Base-by-base conservation (phyloP, 352 stramenopile genomes). In the Phytophthora pistaciae region DNA sequence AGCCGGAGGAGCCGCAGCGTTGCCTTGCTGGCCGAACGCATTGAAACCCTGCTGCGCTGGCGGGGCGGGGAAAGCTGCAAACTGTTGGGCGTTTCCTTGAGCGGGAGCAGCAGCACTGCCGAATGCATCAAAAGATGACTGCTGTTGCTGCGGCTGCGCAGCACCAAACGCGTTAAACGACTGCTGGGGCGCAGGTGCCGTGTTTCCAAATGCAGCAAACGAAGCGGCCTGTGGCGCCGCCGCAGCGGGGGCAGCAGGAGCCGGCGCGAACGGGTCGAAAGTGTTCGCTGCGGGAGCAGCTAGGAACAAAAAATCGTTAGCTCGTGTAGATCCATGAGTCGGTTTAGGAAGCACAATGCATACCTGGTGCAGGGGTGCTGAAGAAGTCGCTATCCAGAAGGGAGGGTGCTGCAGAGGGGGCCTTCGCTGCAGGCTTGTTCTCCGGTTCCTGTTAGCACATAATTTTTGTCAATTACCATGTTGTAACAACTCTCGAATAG, bases 301-400 rank as follows among this genome's bases (percentile, higher is more conserved):
- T 79, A 59, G 38, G 66, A 14, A 14, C 67, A 14, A 18, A 14
- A 60, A 20, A 18, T 18, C 55, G 50, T 58, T 53, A 64, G 21
- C 56, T 23, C 36, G 33, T 18, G 21, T 27, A 29, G 49, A 48
- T 48, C 46, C 10, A 33, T 13, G 10, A n/a, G 10, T 38, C 16
- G 14, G 10, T 48, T 25, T 1, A 66, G 44, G 49, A 56, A n/a
- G 56, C 55, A 6, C 42, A 49, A 56, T 54, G 36, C 64, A 49
- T 68, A 86, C 74, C 79, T 76, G 57, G 70, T 31, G 64, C 67
- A 9, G 83, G 65, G 53, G 82, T 56, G 7, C 73, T 77, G 48
- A 96, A 96, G 63, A 96, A 94, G 63, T 94, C 87, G 42, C 84
- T 83, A 50, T 94, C 89, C 31, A 96, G 66, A 3, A 96, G 79